Evolutionary conservation across 202 grass and related monocot species (phyloP).

Genomic region (Setaria viridis): DNA sequence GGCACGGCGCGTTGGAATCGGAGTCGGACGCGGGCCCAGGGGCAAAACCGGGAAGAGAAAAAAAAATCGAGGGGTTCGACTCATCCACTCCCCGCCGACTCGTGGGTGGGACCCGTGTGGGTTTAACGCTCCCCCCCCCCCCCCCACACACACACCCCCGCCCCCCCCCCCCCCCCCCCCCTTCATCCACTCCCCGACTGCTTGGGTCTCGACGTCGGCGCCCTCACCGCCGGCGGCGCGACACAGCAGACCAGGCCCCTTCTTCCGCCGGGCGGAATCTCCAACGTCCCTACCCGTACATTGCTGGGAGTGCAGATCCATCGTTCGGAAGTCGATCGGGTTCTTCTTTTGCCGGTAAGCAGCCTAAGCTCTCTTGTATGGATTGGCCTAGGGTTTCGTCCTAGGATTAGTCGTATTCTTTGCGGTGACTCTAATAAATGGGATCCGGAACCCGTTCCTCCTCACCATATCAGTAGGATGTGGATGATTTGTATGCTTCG

Average conservation of each 20-base stretch:
- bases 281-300: background rate
- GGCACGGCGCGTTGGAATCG: background rate
- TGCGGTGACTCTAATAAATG: background rate
- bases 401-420: background rate
- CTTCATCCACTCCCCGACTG: background rate
- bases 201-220: background rate
- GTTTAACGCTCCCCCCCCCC: background rate
- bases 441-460: background rate
- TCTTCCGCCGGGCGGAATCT: background rate
- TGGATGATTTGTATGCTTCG: background rate
- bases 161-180: background rate
- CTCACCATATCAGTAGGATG: background rate
- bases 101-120: background rate
- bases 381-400: conserved; percentile 4
- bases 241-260: background rate
- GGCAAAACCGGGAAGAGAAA: background rate
- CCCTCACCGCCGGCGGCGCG: background rate
- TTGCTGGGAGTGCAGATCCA: background rate
- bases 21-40: background rate
- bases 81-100: no score
- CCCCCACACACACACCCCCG: no score
- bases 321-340: background rate
- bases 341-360: background rate
- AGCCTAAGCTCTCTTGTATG: background rate
- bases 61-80: background rate